A percentile compares a stretch with the other conserved stretches of the same genome.
Evolutionary conservation across 306 rosid genomes (phyloP).

Genomic region (Vachellia pachyceras): DNA sequence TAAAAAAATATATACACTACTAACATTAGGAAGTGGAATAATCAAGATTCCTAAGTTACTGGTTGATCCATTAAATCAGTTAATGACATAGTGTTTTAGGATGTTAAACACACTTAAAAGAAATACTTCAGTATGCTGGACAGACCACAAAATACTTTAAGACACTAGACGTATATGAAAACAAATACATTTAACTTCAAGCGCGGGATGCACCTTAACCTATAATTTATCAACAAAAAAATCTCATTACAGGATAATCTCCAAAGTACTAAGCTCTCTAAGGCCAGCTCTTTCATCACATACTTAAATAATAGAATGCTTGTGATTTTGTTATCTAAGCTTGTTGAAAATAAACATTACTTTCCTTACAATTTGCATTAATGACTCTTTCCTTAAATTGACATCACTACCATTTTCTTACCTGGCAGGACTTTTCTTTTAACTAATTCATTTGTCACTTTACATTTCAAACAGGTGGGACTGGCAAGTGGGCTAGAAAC

Average conservation of each 20-base stretch:
- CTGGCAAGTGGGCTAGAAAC: constrained; percentile 71
- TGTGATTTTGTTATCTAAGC: not conserved
- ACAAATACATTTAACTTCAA: too few species aligned
- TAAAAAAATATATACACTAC: too few species aligned
- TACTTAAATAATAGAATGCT: not conserved
- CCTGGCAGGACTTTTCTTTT: not conserved
- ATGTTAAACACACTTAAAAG: too few species aligned
- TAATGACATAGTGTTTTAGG: too few species aligned
- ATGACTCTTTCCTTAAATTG: not conserved
- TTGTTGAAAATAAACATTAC: not conserved
- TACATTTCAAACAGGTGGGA: constrained; percentile 47
- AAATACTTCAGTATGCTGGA: too few species aligned
- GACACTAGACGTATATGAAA: too few species aligned
- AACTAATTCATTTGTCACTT: not conserved
- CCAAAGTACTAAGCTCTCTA: not conserved
- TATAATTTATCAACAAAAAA: not conserved
- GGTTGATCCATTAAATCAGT: too few species aligned
- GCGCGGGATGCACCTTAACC: too few species aligned
- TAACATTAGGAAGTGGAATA: too few species aligned
- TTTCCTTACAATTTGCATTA: not conserved
- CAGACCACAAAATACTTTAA: too few species aligned
- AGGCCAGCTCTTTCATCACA: not conserved
- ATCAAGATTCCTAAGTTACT: too few species aligned
- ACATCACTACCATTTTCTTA: not conserved
- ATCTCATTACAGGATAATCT: too few species aligned